Evolutionary conservation across 2,329 filamentous ascomycete genomes (phyloP).

Genomic region (Sclerotinia glacialis): DNA sequence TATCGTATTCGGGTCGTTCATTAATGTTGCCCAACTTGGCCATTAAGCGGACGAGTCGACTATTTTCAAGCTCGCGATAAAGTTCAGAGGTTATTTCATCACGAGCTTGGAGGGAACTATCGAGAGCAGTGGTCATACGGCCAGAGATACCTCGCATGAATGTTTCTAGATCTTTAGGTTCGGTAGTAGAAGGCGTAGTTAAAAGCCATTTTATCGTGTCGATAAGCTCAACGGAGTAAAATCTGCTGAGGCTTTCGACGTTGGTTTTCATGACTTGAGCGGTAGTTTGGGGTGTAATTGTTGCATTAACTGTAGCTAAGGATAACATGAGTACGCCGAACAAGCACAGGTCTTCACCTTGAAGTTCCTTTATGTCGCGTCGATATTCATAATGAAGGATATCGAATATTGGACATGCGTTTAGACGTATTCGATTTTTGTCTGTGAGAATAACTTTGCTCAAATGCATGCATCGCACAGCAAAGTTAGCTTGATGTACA

Average conservation of each 20-base stretch:
- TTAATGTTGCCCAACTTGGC: constrained; percentile 85
- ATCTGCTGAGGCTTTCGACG: constrained; percentile 72
- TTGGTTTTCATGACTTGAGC: constrained; percentile 58
- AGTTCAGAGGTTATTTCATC: constrained; percentile 73
- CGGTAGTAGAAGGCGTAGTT: constrained; percentile 54
- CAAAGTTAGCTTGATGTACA: constrained; percentile 77
- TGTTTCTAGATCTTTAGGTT: constrained; percentile 75
- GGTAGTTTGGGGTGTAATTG: constrained; percentile 29
- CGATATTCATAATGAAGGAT: constrained; percentile 78
- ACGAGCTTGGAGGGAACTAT: constrained; percentile 73
- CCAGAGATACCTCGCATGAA: constrained; percentile 76
- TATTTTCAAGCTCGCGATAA: constrained; percentile 83
- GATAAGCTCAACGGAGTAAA: constrained; percentile 74
- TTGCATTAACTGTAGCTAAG: constrained; percentile 67
- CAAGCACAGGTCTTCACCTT: constrained; percentile 81
- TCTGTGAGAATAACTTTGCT: constrained; percentile 88
- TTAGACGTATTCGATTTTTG: constrained; percentile 84
- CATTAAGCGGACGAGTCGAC: constrained; percentile 72
- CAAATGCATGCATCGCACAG: constrained; percentile 79
- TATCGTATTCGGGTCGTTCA: constrained; percentile 82
- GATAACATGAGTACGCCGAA: constrained; percentile 83
- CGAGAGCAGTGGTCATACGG: constrained; percentile 72
- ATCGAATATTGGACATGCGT: constrained; percentile 84
- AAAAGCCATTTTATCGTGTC: constrained; percentile 81
- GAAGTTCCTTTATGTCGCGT: constrained; percentile 68